phyloP scores from a whole-genome alignment of 2,329 filamentous ascomycete genomes.

The Neospermospora avenae region DNA sequence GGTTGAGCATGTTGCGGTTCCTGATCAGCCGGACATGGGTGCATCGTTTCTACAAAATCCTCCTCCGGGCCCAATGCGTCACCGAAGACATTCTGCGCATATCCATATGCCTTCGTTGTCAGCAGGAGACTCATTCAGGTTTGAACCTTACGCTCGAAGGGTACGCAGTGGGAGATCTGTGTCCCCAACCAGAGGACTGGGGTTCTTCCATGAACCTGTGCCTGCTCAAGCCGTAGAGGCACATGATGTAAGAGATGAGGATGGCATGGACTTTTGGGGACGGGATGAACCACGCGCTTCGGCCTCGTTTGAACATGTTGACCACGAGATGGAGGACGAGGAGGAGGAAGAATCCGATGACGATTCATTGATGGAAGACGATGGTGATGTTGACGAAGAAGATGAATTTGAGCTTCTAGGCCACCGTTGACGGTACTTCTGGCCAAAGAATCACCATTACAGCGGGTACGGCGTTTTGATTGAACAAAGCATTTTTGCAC shows the following conservation, averaged over 20 bases:
- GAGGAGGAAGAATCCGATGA: conserved; percentile 41
- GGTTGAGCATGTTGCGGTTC: conserved; percentile 14
- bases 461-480: not conserved
- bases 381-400: conserved; percentile 43
- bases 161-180: conserved; percentile 35
- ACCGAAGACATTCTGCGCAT: conserved; percentile 34
- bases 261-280: conserved; percentile 47
- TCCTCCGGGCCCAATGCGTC: conserved; percentile 17
- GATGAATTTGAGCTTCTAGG: conserved; percentile 51
- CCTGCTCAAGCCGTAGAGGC: conserved; percentile 42
- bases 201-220: conserved; percentile 25
- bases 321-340: conserved; percentile 31
- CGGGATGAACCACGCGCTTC: conserved; percentile 41
- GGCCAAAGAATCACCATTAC: not conserved
- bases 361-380: conserved; percentile 33
- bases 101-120: conserved; percentile 17
- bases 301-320: conserved; percentile 28
- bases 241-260: conserved; percentile 47
- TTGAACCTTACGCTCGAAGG: conserved; percentile 27
- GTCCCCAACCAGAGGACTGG: conserved; percentile 33
- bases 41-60: conserved; percentile 9
- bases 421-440: conserved; percentile 40
- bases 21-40: conserved; percentile 21
- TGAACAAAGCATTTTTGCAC: not conserved
- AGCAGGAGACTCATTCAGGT: conserved; percentile 14